Evolutionary conservation across 768 basidiomycete genomes (phyloP), one percentile per base, ranked within the genome.

Genomic region (Lactarius evosmus): DNA sequence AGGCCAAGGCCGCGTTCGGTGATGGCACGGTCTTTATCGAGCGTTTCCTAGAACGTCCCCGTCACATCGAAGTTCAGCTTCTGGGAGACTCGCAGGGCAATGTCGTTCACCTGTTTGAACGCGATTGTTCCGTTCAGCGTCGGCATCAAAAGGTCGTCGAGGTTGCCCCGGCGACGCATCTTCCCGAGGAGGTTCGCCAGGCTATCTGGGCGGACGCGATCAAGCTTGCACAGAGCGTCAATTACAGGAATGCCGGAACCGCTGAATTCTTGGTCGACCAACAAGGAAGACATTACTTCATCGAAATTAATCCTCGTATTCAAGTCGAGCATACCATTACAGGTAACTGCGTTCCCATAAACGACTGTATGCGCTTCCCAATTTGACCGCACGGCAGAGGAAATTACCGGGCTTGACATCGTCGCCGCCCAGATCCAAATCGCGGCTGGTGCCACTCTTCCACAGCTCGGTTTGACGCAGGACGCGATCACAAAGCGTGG

Each of bases 291-390:
- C 94, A 97, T 77, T 98, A 98, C 78, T 98, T 99, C 79, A 98
- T 99, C 72, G 97, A 99, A 78, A 98, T 99, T 71, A 98, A 98
- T 77, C 95, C 97, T 33, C 94, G 97, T 78, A 98, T 99, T 71
- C 97, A 99, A 76, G 97, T 99, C 77, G 97, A 98, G 74, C 97
- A 98, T 77, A 98, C 97, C 61, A 98, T 98, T 74, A 98, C 97
- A 65, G 94, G 94, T 93, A 69, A 58, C 78, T 74, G 25, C 25
- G 34, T 51, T 46, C 44, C 61, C 63, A 61, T 19, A 51, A 25
- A 50, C 46, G 63, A 49, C 30, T 55, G 51, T 57, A 44, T 46
- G 60, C 19, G 25, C 27, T 56, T 12, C 46, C 54, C 54, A 40
- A 62, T 27, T 25, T 54, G 32, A 66, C 25, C 11, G 27, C 25